A percentile compares a stretch with the other conserved stretches of the same genome.
These are phyloP conservation scores for Tylopilus vinaceipallidus DNA, from an alignment of 768 basidiomycete genomes.

Conservation along the genomic window DNA sequence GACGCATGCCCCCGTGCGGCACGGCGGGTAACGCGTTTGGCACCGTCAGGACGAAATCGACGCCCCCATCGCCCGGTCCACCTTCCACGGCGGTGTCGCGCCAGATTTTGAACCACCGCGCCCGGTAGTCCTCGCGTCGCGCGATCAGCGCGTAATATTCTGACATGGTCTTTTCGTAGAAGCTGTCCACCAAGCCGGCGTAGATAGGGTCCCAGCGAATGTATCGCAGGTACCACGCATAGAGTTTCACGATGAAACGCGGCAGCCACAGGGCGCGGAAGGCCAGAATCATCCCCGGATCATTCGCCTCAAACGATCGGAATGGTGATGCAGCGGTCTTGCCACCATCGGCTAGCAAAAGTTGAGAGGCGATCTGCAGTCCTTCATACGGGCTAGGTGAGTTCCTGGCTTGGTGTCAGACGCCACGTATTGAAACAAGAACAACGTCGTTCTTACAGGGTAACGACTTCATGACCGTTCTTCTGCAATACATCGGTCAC, in stretches of 20 bases:
- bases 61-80: constrained; percentile 35
- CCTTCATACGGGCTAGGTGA: constrained; percentile 51
- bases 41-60: constrained; percentile 65
- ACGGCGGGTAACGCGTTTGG: constrained; percentile 63
- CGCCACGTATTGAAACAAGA: background rate
- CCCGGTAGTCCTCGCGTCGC: constrained; percentile 43
- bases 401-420: constrained; percentile 13
- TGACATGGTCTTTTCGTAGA: constrained; percentile 45
- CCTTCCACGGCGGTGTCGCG: constrained; percentile 24
- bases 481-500: constrained; percentile 44
- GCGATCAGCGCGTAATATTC: constrained; percentile 52
- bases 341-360: constrained; percentile 52
- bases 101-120: constrained; percentile 38
- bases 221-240: constrained; percentile 50
- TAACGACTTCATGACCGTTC: constrained; percentile 49
- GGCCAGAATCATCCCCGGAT: constrained; percentile 43
- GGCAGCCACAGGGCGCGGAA: constrained; percentile 46
- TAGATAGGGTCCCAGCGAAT: constrained; percentile 51
- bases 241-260: constrained; percentile 43
- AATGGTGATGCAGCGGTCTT: constrained; percentile 36
- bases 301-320: constrained; percentile 43
- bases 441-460: constrained; percentile 42
- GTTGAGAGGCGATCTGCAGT: constrained; percentile 49
- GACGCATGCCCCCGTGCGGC: constrained; percentile 49
- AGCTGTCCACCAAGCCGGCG: constrained; percentile 51